A percentile compares a stretch with the other conserved stretches of the same genome.
phyloP scores from a whole-genome alignment of 495 filamentous ascomycete genomes.

The Clavariopsis aquatica region DNA sequence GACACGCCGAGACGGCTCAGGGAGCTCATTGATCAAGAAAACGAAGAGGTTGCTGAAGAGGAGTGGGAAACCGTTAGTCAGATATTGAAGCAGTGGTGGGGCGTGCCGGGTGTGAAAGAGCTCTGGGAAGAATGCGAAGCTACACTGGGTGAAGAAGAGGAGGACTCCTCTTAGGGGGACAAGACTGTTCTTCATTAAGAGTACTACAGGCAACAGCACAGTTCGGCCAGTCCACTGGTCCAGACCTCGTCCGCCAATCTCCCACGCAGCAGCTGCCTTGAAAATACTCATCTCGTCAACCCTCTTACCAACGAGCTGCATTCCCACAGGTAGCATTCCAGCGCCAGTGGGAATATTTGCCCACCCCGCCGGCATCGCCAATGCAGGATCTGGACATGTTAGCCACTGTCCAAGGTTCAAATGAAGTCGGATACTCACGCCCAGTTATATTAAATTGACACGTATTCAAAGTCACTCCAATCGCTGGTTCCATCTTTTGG shows the following conservation, averaged over 20 bases:
- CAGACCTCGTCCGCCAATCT: constrained; percentile 15
- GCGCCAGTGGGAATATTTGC: constrained; percentile 15
- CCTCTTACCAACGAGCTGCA: constrained; percentile 28
- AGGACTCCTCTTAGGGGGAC: constrained; percentile 8
- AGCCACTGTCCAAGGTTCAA: not conserved
- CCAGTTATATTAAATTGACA: constrained; percentile 32
- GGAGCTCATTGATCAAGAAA: constrained; percentile 53
- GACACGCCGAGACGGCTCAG: constrained; percentile 56
- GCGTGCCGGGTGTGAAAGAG: constrained; percentile 43
- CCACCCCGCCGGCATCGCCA: constrained; percentile 27
- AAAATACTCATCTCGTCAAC: constrained; percentile 28
- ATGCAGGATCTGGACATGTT: constrained; percentile 19
- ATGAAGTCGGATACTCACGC: constrained; percentile 9
- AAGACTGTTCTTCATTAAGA: no score
- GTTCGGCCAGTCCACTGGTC: constrained; percentile 29
- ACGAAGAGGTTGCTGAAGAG: constrained; percentile 64
- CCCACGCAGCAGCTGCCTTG: constrained; percentile 27
- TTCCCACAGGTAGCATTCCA: constrained; percentile 23
- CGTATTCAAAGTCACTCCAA: constrained; percentile 28
- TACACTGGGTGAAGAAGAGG: constrained; percentile 25
- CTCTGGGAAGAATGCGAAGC: constrained; percentile 35
- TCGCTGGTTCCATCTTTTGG: constrained; percentile 29
- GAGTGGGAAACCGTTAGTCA: constrained; percentile 41
- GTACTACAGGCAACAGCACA: no score
- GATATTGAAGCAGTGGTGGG: constrained; percentile 44